Base-by-base conservation (phyloP, 805 yeast genomes). In the Priceomyces melissophilus region DNA sequence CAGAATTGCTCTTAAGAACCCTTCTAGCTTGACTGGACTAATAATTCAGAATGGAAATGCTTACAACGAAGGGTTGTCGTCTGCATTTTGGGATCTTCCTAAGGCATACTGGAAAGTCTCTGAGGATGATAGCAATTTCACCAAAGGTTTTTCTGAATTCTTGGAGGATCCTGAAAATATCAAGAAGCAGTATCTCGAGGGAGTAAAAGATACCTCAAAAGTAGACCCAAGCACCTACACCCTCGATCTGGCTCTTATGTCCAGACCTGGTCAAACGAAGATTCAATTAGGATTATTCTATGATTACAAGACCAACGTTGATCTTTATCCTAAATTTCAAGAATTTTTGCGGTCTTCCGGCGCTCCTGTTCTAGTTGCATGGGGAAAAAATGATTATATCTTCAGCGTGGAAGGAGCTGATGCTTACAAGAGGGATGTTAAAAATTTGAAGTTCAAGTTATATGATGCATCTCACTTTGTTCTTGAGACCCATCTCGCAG, bases 41-140 rank as follows among this genome's bases (percentile, higher is more conserved):
- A 51, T 71, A 38, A 33, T 61, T 9, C 76, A 71, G 52, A 71
- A 69, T 43, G 75, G 75, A 8, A 71, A 69, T 51, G 73, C 73
- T 14, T 71, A 71, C 42, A 65, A 50, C 7, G 74, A 65, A 38
- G 76, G 75, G 8, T 40, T 71, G n/a, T 65, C 53, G 29, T 57
- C 45, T 10, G 41, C 48, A 11, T 67, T 67, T 42, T 71, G 75
- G 76, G 61, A 43, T 5, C 67, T 70, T 5, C 33, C 70, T 12
- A 46, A 47, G 37, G 44, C 48, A 26, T 58, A 48, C 38, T 71
- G 75, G 75, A 38, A 38, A 17, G 42, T 53, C 3, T 50, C 47
- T 8, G 55, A 51, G 12, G 32, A 36, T 11, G 35, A 35, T 13
- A 14, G 25, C 4, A 31, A 11, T 9, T 11, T 28, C 12, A 8